These are phyloP conservation scores for Sambucus nigra DNA, from an alignment of 129 eudicot species.

Conservation along the genomic window DNA sequence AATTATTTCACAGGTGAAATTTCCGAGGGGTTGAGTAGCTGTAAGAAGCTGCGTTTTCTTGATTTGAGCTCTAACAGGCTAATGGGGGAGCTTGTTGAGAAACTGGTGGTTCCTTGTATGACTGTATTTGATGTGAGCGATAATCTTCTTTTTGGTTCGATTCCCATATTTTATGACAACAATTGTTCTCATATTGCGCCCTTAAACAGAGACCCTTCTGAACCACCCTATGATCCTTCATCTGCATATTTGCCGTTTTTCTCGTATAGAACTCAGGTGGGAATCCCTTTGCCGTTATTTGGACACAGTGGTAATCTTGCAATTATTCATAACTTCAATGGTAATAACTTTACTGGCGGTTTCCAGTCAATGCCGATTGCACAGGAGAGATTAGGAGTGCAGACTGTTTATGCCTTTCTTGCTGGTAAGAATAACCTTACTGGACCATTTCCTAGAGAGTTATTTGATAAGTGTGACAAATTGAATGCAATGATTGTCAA, in stretches of 20 bases:
- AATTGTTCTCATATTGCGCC: conserved; percentile 26
- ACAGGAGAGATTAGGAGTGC: conserved; percentile 30
- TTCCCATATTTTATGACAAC: conserved; percentile 35
- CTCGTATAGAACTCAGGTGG: conserved; percentile 15
- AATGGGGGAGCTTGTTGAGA: conserved; percentile 39
- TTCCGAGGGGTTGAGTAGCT: conserved; percentile 29
- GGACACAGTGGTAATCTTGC: conserved; percentile 31
- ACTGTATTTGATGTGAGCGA: conserved; percentile 56
- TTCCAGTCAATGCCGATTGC: conserved; percentile 40
- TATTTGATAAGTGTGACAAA: conserved; percentile 46
- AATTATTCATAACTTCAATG: conserved; percentile 52
- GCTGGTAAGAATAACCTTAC: conserved; percentile 49
- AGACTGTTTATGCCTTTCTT: conserved; percentile 57
- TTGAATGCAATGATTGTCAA: conserved; percentile 41
- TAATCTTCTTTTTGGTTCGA: conserved; percentile 52
- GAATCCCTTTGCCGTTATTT: conserved; percentile 21
- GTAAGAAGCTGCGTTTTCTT: conserved; percentile 60
- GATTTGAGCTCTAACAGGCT: conserved; percentile 68
- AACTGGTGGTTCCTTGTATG: conserved; percentile 67
- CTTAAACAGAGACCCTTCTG: conserved; percentile 4
- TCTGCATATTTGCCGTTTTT: conserved; percentile 36
- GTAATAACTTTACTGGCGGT: conserved; percentile 46
- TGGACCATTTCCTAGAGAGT: conserved; percentile 42
- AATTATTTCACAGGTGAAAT: conserved; percentile 49
- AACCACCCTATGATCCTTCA: conserved; percentile 30